Percentiles rank a stretch among this genome's conserved stretches.
phyloP scores from a whole-genome alignment of 371 early-diverging fungal genomes.

The Blyttiomyces sp. region DNA sequence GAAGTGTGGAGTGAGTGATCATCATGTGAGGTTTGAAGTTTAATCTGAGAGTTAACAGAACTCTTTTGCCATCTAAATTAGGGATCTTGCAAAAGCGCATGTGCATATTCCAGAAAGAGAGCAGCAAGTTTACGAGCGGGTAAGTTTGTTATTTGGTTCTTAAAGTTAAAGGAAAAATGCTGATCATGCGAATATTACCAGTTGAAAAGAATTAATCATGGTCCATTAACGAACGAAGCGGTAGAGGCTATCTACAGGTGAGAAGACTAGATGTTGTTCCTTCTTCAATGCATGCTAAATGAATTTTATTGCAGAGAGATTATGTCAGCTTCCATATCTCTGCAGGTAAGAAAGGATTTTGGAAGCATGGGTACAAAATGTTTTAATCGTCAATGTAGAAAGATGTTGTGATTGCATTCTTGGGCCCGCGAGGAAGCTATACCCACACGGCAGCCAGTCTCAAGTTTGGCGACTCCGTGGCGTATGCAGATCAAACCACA shows the following conservation, averaged over 20 bases:
- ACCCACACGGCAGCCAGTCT: conserved; percentile 84
- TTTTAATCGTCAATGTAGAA: conserved; percentile 44
- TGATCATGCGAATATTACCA: no score
- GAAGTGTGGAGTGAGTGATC: no score
- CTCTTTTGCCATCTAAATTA: no score
- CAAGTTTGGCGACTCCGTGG: conserved; percentile 76
- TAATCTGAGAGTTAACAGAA: no score
- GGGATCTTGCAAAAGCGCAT: not conserved
- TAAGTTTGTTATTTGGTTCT: conserved; percentile 19
- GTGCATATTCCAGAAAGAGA: conserved; percentile 68
- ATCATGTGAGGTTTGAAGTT: no score
- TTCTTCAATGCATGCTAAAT: not conserved
- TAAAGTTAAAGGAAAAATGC: no score
- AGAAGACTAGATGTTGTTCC: not conserved
- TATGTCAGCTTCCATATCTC: conserved; percentile 86
- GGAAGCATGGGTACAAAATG: not conserved
- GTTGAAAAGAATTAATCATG: conserved; percentile 67
- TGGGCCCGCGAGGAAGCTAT: conserved; percentile 92
- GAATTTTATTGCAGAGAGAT: conserved; percentile 59
- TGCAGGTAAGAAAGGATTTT: conserved; percentile 40
- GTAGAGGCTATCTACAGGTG: conserved; percentile 78
- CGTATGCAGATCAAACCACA: conserved; percentile 50
- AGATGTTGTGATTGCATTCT: conserved; percentile 69
- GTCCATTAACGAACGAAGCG: conserved; percentile 73
- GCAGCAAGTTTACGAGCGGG: conserved; percentile 60